Base-by-base conservation (phyloP, 202 grass and related monocot genomes). In the Panicum virgatum region DNA sequence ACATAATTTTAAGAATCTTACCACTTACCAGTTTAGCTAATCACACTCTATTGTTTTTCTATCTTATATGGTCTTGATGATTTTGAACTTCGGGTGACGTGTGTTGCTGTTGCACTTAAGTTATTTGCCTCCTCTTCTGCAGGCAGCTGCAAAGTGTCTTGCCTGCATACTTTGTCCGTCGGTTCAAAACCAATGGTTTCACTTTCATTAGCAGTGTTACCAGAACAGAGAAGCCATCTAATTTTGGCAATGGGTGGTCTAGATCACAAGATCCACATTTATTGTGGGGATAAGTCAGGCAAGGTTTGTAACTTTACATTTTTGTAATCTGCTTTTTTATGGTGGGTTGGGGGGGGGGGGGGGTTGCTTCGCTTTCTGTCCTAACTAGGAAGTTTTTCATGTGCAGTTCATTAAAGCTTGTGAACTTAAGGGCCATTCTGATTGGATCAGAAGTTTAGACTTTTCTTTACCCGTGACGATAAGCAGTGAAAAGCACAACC, bases 401-500 rank as follows among this genome's bases (percentile, higher is more conserved):
- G 12, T 36, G 5, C 90, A 95, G 96, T 98, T 98, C 80, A 48
- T 58, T 77, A 86, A 73, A 86, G 77, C 86, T 47, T 98, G 96
- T 88, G 90, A 93, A 34, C 83, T 98, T 86, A 98, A 98, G 85
- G 96, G 88, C 48, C 96, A 98, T 82, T 92, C 96, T 80, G 96
- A 98, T 82, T 98, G 90, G 96, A 91, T 93, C 45, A 80, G 96
- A 88, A 93, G 96, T 89, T 88, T 95, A 89, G 96, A 98, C 66
- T 98, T 95, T 36, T 98, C 96, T 70, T 84, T 86, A 78, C 90
- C 90, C 42, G 70, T 95, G 75, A 73, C 82, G 78, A 64, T 74
- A 43, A 78, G 72, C 14, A 54, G 78, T 70, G 88, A 84, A 86
- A 86, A 80, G 26, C 84, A 93, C 40, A 87, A 66, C 65, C 72